Conservation (phyloP, 768 basidiomycete genomes). For the Coprinopsis strossmayeri region DNA sequence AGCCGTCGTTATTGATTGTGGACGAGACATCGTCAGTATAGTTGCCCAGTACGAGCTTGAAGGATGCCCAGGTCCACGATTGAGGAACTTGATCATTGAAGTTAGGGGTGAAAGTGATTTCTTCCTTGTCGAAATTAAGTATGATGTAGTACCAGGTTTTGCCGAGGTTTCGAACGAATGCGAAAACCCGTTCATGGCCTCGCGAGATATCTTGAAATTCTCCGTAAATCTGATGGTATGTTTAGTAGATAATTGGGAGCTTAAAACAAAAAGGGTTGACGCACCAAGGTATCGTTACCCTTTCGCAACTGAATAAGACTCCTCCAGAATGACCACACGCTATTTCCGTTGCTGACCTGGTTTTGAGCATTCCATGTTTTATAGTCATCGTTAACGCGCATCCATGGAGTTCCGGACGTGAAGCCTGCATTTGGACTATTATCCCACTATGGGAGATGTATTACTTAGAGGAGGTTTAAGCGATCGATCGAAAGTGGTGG, state of each 20-base stretch:
- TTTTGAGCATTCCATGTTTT: constrained; percentile 46
- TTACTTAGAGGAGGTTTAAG: no score
- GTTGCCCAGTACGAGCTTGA: constrained; percentile 24
- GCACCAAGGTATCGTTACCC: constrained; percentile 45
- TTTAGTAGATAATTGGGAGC: background rate
- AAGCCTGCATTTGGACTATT: constrained; percentile 51
- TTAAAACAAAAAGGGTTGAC: constrained; percentile 9
- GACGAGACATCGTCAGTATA: constrained; percentile 13
- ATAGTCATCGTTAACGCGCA: constrained; percentile 69
- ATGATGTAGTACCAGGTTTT: constrained; percentile 32
- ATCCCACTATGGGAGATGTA: constrained; percentile 55
- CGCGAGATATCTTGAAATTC: constrained; percentile 45
- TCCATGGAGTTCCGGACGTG: constrained; percentile 62
- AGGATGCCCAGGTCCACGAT: constrained; percentile 9
- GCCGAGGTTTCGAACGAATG: constrained; percentile 40
- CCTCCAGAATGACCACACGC: constrained; percentile 59
- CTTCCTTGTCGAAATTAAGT: constrained; percentile 38
- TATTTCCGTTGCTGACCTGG: constrained; percentile 41
- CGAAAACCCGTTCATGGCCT: constrained; percentile 45
- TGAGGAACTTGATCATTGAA: background rate
- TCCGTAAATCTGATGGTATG: constrained; percentile 68
- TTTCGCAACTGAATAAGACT: constrained; percentile 47
- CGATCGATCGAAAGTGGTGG: background rate
- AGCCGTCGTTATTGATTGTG: background rate
- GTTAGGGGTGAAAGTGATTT: constrained; percentile 17